These are phyloP conservation scores for Fraxinus americana DNA, from an alignment of 257 asterid genomes.

Conservation along the genomic window DNA sequence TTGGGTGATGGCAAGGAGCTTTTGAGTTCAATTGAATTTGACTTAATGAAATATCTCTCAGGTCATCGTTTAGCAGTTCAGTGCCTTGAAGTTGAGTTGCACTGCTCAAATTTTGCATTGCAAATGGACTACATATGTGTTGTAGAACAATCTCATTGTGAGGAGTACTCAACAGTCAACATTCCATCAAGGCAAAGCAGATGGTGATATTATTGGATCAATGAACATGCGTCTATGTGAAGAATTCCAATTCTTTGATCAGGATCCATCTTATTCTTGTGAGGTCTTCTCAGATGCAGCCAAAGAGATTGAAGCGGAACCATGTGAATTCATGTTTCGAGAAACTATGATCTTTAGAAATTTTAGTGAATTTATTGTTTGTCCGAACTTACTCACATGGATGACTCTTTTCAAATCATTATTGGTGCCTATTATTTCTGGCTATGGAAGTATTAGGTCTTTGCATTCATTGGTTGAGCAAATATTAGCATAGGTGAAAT, in stretches of 20 bases:
- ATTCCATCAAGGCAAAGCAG: too few species aligned
- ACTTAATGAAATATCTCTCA: slow-evolving; percentile 52
- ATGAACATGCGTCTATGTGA: slow-evolving; percentile 31
- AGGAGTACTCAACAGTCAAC: slow-evolving; percentile 25
- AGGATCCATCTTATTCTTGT: slow-evolving; percentile 42
- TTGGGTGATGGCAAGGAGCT: slow-evolving; percentile 44
- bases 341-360: slow-evolving; percentile 63
- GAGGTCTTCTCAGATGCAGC: slow-evolving; percentile 48
- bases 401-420: slow-evolving; percentile 9
- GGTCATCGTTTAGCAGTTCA: slow-evolving; percentile 34
- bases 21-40: slow-evolving; percentile 54
- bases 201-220: too few species aligned
- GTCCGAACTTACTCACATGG: slow-evolving; percentile 59
- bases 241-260: slow-evolving; percentile 56
- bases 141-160: slow-evolving; percentile 44
- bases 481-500: slow-evolving; percentile 50
- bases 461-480: slow-evolving; percentile 49
- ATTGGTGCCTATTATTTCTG: slow-evolving; percentile 57
- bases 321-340: slow-evolving; percentile 52
- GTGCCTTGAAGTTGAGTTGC: slow-evolving; percentile 37
- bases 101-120: slow-evolving; percentile 29
- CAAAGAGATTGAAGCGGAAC: slow-evolving; percentile 33
- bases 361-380: slow-evolving; percentile 62
- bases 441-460: slow-evolving; percentile 39
- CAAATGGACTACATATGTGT: slow-evolving; percentile 45